Percentiles rank a stretch among this genome's conserved stretches.
Evolutionary conservation across 1,284 basidiomycete species (phyloP).

Genomic region (Naganishia sp.): DNA sequence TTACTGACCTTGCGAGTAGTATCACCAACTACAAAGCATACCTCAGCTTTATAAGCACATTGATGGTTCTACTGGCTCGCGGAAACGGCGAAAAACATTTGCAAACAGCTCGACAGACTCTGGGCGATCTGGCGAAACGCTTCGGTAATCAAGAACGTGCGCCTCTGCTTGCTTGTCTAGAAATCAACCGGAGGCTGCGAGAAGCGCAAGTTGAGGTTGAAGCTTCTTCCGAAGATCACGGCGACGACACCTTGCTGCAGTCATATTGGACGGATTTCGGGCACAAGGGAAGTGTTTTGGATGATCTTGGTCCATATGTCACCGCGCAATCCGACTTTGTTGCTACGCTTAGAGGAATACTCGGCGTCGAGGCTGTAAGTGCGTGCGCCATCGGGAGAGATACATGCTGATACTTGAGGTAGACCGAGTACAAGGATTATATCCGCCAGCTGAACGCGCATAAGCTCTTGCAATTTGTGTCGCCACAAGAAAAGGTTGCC

Average conservation of each 20-base stretch:
- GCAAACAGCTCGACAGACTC: constrained; percentile 25
- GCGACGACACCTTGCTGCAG: constrained; percentile 7
- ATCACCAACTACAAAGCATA: constrained; percentile 36
- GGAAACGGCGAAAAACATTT: constrained; percentile 15
- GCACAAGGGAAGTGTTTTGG: constrained; percentile 33
- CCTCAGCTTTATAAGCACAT: constrained; percentile 24
- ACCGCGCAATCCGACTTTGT: neutral
- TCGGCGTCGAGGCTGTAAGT: constrained; percentile 16
- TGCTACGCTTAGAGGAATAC: neutral
- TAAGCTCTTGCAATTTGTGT: constrained; percentile 28
- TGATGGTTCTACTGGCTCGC: constrained; percentile 23
- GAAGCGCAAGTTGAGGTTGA: neutral
- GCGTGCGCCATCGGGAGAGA: neutral
- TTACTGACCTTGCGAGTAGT: neutral
- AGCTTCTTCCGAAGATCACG: neutral
- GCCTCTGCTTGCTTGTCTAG: constrained; percentile 30
- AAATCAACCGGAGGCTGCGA: constrained; percentile 22
- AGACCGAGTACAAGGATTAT: constrained; percentile 27
- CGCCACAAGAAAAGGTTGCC: neutral
- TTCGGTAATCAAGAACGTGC: constrained; percentile 31
- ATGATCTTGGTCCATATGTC: constrained; percentile 27
- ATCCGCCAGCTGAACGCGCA: constrained; percentile 29
- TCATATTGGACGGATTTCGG: constrained; percentile 31
- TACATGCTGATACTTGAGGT: neutral
- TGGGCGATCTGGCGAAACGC: constrained; percentile 22